A percentile compares a stretch with the other conserved stretches of the same genome.
Evolutionary conservation across 495 filamentous ascomycete species (phyloP).

Genomic region (Hypoxylon fragiforme): DNA sequence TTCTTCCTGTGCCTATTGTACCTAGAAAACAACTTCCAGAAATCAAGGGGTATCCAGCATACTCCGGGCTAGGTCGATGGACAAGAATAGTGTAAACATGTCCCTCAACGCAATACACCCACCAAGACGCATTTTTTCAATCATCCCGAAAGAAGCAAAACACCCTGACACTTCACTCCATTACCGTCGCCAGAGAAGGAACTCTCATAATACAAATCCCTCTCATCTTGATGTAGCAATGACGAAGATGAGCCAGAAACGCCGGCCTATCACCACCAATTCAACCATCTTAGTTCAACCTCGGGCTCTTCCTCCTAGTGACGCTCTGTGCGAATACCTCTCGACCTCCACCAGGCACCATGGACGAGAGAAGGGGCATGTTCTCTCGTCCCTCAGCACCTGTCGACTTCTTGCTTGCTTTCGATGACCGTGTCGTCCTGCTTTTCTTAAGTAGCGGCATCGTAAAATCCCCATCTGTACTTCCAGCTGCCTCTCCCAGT

Average conservation of each 20-base stretch:
- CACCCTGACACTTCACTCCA: constrained; percentile 2
- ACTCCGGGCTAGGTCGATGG: constrained; percentile 3
- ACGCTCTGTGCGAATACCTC: constrained; percentile 45
- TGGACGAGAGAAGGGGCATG: constrained; percentile 46
- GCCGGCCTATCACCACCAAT: background rate
- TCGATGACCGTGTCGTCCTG: constrained; percentile 51
- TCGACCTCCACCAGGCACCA: constrained; percentile 37
- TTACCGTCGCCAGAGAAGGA: background rate
- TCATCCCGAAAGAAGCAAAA: constrained; percentile 3
- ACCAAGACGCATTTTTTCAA: background rate
- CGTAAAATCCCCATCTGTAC: constrained; percentile 42
- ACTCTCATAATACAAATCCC: constrained; percentile 4
- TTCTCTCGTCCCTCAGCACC: constrained; percentile 64
- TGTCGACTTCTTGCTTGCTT: constrained; percentile 46
- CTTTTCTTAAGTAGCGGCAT: constrained; percentile 57
- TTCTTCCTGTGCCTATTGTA: background rate
- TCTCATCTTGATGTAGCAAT: too few species aligned
- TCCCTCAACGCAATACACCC: background rate
- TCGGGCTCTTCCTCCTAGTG: constrained; percentile 56
- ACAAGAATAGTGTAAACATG: background rate
- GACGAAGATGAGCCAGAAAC: too few species aligned
- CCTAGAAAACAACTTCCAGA: background rate
- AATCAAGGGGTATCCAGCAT: constrained; percentile 27
- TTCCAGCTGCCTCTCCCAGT: constrained; percentile 14
- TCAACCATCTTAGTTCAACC: constrained; percentile 38